Percentiles rank a stretch among this genome's conserved stretches.
Conservation (phyloP, 2,329 filamentous ascomycete genomes). For the Ophiocordyceps camponoti-rufipedis region DNA sequence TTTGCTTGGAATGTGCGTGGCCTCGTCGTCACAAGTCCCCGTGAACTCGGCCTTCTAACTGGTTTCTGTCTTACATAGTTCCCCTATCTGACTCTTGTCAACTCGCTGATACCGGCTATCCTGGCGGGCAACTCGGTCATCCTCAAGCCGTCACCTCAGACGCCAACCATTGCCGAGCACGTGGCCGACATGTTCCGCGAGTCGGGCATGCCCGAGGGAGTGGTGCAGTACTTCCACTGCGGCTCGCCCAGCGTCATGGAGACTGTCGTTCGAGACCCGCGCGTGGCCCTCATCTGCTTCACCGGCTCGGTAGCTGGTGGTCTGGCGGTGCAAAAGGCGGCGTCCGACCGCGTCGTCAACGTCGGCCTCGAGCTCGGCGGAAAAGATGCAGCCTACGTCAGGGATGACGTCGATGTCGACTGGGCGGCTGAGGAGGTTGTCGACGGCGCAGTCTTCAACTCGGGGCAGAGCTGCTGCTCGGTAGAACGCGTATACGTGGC, state of each 20-base stretch:
- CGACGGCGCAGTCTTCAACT: slow-evolving; percentile 93
- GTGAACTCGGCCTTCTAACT: background rate
- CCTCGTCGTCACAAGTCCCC: background rate
- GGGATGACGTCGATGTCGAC: slow-evolving; percentile 66
- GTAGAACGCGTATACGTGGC: slow-evolving; percentile 86
- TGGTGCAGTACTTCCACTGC: slow-evolving; percentile 84
- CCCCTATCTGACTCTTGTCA: slow-evolving; percentile 83
- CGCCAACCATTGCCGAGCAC: slow-evolving; percentile 79
- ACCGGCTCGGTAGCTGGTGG: slow-evolving; percentile 85
- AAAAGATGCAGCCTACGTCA: slow-evolving; percentile 85
- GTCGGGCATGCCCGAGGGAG: slow-evolving; percentile 65
- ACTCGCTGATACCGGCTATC: slow-evolving; percentile 82
- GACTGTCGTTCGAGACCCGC: slow-evolving; percentile 56
- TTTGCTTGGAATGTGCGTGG: slow-evolving; percentile 90
- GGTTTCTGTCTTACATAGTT: slow-evolving; percentile 37
- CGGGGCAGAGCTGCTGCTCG: slow-evolving; percentile 92
- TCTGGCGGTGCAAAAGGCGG: slow-evolving; percentile 68
- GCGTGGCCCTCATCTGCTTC: slow-evolving; percentile 72
- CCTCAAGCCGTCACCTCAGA: slow-evolving; percentile 87
- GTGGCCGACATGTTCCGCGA: slow-evolving; percentile 58
- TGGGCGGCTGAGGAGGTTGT: slow-evolving; percentile 94
- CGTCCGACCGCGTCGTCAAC: slow-evolving; percentile 64
- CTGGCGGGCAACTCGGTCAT: slow-evolving; percentile 83
- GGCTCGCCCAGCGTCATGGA: slow-evolving; percentile 64
- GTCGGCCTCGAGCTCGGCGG: slow-evolving; percentile 86